Conservation (phyloP, 179 eudicot species). For the Silene noctiflora region DNA sequence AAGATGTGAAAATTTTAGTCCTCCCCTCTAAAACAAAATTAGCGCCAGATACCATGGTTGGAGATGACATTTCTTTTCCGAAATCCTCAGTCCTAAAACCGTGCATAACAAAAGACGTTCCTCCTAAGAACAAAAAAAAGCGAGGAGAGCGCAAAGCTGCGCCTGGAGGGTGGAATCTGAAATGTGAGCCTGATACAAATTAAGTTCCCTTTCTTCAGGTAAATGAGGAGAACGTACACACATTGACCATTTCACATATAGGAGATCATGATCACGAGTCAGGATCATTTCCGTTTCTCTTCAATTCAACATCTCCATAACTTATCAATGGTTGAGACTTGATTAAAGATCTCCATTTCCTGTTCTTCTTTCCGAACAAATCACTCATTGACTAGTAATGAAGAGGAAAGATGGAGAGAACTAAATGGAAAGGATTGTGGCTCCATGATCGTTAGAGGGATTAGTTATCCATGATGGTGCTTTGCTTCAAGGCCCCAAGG, state of each 20-base stretch:
- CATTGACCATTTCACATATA: not conserved
- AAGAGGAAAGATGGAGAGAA: not conserved
- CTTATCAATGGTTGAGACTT: not conserved
- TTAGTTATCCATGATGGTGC: not conserved
- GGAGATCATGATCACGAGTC: not conserved
- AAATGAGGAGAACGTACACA: not conserved
- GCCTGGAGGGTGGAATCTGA: constrained; percentile 61
- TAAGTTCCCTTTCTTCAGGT: constrained; percentile 10
- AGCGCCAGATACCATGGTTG: constrained; percentile 25
- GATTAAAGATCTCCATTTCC: not conserved
- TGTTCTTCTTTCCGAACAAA: too few relatives aligned
- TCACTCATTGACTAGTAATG: not conserved
- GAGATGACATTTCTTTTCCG: constrained; percentile 22
- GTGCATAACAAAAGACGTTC: constrained; percentile 45
- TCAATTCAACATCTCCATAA: not conserved
- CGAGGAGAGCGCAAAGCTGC: constrained; percentile 89
- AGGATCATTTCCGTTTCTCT: not conserved
- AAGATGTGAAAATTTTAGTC: constrained; percentile 29
- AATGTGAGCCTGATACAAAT: constrained; percentile 37
- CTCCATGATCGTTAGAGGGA: too few relatives aligned
- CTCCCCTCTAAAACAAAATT: constrained; percentile 19
- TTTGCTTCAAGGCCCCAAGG: not conserved
- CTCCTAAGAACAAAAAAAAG: constrained; percentile 64
- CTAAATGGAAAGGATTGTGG: not conserved
- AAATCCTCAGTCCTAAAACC: constrained; percentile 33